Evolutionary conservation across 345 rosid species (phyloP), one percentile per base, ranked within the genome.

Genomic region (Euphorbia lathyris): DNA sequence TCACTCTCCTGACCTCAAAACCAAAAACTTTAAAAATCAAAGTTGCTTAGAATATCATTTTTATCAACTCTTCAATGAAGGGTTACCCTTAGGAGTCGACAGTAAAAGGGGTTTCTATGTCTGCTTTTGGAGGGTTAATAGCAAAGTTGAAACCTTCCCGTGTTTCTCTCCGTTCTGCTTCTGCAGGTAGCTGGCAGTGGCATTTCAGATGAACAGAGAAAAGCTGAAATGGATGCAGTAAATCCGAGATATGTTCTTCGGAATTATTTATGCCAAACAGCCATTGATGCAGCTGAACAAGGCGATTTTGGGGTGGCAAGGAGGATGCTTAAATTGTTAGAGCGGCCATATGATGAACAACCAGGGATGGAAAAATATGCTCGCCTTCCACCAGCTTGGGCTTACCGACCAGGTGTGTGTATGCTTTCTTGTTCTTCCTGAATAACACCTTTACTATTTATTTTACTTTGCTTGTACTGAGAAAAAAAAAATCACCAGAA

Each of bases 361-460:
- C 97, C 94, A 0, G 98, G 93, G 68, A 95, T 95, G 99, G 96
- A 92, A 78, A 95, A 92, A 69, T 95, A 90, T 60, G 96, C 96
- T 16, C 87, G 97, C 43, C 77, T 95, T 82, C 99, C 99, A 47
- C 99, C 99, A 3, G 98, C 98, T 0, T 95, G 99, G 99, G 99
- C 99, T 27, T 92, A 92, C 74, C 76, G 99, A 52, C 97, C 99
- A 16, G 99, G 97, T 12, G 97, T 95, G 58, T 87, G 97, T 72
- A 95, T 92, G 99, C 97, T 92, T 64, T 95, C 98, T 74, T 92
- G 98, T 66, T 95, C 98, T 67, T 95, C 97, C 2, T 95, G 80
- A 86, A 74, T 71, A 67, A 7, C 38, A 7, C 29, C 65, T 36
- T 40, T 40, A n/a, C n/a, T n/a, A n/a, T n/a, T n/a, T n/a, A n/a